A percentile compares a stretch with the other conserved stretches of the same genome.
phyloP scores from a whole-genome alignment of 2,329 filamentous ascomycete genomes.

The Colletotrichum orchidophilum region DNA sequence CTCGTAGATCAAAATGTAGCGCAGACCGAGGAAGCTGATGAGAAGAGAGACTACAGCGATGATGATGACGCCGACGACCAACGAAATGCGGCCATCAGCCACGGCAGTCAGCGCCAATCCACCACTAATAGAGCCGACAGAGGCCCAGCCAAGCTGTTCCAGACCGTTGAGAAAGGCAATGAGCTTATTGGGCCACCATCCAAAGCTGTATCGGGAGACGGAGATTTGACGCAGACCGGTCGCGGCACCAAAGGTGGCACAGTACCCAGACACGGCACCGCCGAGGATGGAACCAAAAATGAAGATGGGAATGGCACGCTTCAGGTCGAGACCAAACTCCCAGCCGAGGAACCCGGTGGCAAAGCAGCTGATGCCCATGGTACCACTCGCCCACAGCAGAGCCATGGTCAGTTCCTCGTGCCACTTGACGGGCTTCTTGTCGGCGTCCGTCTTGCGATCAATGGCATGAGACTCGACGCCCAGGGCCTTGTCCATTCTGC shows the following conservation, averaged over 20 bases:
- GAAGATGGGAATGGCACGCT: background rate
- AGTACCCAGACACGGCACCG: conserved; percentile 48
- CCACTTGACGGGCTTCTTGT: background rate
- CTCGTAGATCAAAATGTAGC: conserved; percentile 59
- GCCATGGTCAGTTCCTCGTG: background rate
- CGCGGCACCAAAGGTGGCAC: conserved; percentile 59
- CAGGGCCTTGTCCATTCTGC: background rate
- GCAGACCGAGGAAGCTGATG: conserved; percentile 62
- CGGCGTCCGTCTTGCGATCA: background rate
- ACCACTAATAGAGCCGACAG: conserved; percentile 59
- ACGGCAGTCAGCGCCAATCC: conserved; percentile 59
- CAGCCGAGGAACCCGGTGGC: background rate
- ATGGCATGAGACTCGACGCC: background rate
- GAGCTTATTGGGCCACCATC: conserved; percentile 61
- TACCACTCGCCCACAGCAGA: background rate
- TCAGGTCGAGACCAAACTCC: background rate
- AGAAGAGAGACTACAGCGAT: conserved; percentile 58
- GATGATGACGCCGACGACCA: conserved; percentile 63
- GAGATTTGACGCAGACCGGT: conserved; percentile 62
- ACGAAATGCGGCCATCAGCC: conserved; percentile 53
- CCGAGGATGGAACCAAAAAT: background rate
- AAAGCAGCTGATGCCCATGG: background rate
- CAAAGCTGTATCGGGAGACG: conserved; percentile 58
- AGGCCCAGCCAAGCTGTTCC: background rate
- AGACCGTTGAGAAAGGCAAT: conserved; percentile 50